Conservation (phyloP, 495 filamentous ascomycete species). For the Oidiodendron maius region DNA sequence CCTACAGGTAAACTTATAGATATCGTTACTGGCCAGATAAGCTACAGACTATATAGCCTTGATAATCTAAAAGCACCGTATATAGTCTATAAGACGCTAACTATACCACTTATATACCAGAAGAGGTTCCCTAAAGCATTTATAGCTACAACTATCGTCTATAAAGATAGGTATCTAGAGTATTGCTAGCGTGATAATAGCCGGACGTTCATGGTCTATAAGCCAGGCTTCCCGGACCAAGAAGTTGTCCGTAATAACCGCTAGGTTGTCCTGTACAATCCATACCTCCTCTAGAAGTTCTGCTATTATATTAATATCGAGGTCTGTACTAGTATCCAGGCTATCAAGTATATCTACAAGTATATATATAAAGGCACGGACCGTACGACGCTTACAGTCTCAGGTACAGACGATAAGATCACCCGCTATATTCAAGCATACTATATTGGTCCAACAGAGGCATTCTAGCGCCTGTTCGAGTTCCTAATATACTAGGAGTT, state of each 20-base stretch:
- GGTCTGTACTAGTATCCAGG: constrained; percentile 10
- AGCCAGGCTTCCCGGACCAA: neutral
- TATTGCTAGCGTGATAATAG: neutral
- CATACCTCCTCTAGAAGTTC: constrained; percentile 10
- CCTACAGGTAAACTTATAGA: no score
- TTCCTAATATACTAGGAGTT: constrained; percentile 10
- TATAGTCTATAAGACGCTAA: no score
- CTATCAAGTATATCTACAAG: constrained; percentile 19
- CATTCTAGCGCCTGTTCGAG: constrained; percentile 14
- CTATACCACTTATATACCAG: no score
- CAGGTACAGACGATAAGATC: constrained; percentile 14
- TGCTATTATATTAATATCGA: constrained; percentile 12
- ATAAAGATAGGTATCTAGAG: no score
- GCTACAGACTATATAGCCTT: no score
- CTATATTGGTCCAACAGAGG: constrained; percentile 14
- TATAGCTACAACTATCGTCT: no score
- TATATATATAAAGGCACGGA: constrained; percentile 20
- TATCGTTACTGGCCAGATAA: no score
- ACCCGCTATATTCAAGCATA: constrained; percentile 5
- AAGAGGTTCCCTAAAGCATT: no score
- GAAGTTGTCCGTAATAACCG: constrained; percentile 9
- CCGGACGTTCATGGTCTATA: constrained; percentile 1
- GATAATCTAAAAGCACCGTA: no score
- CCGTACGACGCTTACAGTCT: constrained; percentile 4
- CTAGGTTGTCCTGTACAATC: constrained; percentile 17